Evolutionary conservation across 2,329 filamentous ascomycete genomes (phyloP).

Genomic region (Fusarium decemcellulare): DNA sequence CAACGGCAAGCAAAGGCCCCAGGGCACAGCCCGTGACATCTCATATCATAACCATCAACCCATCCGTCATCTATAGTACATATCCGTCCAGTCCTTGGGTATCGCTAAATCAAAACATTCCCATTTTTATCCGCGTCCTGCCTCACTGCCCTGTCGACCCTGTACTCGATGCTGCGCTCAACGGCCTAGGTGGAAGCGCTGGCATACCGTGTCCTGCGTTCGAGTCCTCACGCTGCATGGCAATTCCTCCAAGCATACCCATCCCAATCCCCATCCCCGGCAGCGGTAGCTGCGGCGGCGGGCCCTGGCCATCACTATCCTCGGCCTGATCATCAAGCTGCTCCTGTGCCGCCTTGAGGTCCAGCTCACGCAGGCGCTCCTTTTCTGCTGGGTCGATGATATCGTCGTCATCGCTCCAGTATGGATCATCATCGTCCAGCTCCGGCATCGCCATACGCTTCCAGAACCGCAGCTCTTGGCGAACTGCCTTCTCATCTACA

Average conservation of each 20-base stretch:
- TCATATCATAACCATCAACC: slow-evolving; percentile 4
- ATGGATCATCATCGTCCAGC: slow-evolving; percentile 70
- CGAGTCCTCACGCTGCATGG: slow-evolving; percentile 57
- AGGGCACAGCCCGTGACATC: not conserved
- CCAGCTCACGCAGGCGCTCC: slow-evolving; percentile 65
- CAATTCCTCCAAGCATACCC: slow-evolving; percentile 54
- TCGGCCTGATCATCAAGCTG: slow-evolving; percentile 53
- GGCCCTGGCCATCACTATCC: slow-evolving; percentile 51
- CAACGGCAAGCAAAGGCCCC: not conserved
- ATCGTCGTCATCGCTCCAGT: slow-evolving; percentile 77
- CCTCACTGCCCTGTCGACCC: slow-evolving; percentile 57
- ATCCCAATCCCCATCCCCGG: slow-evolving; percentile 41
- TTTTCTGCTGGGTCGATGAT: slow-evolving; percentile 74
- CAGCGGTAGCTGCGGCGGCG: slow-evolving; percentile 40
- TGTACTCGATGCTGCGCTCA: slow-evolving; percentile 59
- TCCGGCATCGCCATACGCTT: slow-evolving; percentile 76
- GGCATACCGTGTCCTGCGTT: slow-evolving; percentile 44
- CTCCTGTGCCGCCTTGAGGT: slow-evolving; percentile 60
- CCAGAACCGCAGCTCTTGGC: slow-evolving; percentile 76
- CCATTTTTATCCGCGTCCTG: slow-evolving; percentile 13
- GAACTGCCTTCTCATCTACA: slow-evolving; percentile 65
- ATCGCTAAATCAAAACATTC: slow-evolving; percentile 48
- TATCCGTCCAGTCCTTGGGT: slow-evolving; percentile 48
- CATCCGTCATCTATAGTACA: slow-evolving; percentile 36
- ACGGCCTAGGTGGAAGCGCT: slow-evolving; percentile 52